Evolutionary conservation across 176 grass and related monocot genomes (phyloP).

Genomic region (Luzula sylvatica): DNA sequence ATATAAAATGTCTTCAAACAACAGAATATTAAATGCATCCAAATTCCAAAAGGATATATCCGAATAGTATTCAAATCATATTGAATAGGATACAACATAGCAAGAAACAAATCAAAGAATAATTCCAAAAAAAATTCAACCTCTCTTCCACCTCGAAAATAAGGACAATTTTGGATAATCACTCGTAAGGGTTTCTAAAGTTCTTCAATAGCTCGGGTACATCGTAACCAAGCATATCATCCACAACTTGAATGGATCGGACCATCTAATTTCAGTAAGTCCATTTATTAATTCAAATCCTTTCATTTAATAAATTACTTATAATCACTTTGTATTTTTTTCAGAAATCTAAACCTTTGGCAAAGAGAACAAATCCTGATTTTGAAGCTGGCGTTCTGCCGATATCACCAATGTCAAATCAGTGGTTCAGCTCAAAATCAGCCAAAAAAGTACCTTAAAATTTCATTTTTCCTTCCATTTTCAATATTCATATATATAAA

Average conservation of each 20-base stretch:
- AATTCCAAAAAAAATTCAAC: no score
- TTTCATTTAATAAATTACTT: slow-evolving; percentile 18
- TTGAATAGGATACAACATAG: no score
- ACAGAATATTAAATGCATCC: no score
- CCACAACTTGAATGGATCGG: slow-evolving; percentile 78
- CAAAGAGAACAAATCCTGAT: slow-evolving; percentile 55
- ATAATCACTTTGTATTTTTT: slow-evolving; percentile 1
- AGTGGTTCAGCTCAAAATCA: slow-evolving; percentile 91
- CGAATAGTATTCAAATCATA: no score
- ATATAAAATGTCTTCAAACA: no score
- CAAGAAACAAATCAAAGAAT: no score
- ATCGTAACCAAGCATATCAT: slow-evolving; percentile 93
- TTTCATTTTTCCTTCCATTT: slow-evolving; percentile 3
- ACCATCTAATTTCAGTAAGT: slow-evolving; percentile 57
- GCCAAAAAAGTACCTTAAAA: slow-evolving; percentile 56
- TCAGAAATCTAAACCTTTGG: slow-evolving; percentile 75
- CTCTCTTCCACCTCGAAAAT: no score
- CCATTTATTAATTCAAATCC: background rate
- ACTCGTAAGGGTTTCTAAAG: slow-evolving; percentile 88
- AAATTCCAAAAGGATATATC: no score
- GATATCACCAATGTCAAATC: slow-evolving; percentile 30
- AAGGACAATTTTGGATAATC: no score
- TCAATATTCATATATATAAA: background rate
- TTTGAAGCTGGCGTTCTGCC: slow-evolving; percentile 37
- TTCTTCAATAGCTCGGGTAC: slow-evolving; percentile 75